These are phyloP conservation scores for Cystobasidium onofrii DNA, from an alignment of 768 basidiomycete species.

Conservation along the genomic window DNA sequence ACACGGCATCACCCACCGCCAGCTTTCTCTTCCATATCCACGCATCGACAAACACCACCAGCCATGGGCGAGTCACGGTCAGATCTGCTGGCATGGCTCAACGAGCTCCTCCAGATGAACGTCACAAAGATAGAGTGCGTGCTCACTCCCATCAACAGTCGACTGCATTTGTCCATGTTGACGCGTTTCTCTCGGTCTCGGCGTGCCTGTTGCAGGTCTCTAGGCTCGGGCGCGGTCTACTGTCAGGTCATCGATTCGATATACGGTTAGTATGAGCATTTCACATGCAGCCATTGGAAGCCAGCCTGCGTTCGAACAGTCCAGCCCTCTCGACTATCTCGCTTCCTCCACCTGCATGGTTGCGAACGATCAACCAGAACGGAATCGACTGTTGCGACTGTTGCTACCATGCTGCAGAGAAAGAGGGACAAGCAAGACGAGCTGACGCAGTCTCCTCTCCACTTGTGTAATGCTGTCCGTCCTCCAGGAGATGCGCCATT, in stretches of 20 bases:
- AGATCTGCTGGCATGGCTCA: conserved; percentile 85
- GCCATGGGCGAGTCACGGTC: conserved; percentile 46
- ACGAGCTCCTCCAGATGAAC: conserved; percentile 80
- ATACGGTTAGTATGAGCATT: conserved; percentile 54
- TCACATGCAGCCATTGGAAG: no score
- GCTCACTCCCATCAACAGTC: conserved; percentile 1
- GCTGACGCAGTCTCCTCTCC: not conserved
- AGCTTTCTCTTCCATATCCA: no score
- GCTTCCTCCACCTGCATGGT: no score
- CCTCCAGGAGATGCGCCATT: conserved; percentile 75
- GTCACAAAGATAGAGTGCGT: conserved; percentile 83
- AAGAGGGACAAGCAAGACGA: not conserved
- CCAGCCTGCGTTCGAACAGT: no score
- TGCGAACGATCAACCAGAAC: not conserved
- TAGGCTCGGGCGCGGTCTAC: conserved; percentile 78
- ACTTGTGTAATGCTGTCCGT: not conserved
- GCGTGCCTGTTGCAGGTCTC: not conserved
- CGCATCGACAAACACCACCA: not conserved
- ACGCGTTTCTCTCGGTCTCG: not conserved
- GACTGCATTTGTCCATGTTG: not conserved
- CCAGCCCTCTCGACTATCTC: no score
- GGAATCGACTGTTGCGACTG: not conserved
- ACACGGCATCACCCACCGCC: no score
- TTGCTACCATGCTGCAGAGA: no score
- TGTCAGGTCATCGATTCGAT: conserved; percentile 92